A percentile compares a stretch with the other conserved stretches of the same genome.
Evolutionary conservation across 2,329 filamentous ascomycete genomes (phyloP).

Genomic region (Alternaria dauci): DNA sequence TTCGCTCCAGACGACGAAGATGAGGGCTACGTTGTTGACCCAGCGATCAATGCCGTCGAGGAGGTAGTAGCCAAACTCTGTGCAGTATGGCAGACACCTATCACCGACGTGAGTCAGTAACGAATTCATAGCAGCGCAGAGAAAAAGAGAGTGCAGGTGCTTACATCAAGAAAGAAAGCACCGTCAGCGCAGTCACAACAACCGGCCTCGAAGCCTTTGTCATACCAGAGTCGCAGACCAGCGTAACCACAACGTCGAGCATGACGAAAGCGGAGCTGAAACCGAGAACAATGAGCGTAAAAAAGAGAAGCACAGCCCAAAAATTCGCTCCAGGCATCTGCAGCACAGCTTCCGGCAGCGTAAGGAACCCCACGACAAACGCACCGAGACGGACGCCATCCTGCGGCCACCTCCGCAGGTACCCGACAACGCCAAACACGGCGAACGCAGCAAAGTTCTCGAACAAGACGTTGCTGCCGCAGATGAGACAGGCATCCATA

Average conservation of each 20-base stretch:
- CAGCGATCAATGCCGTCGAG: conserved; percentile 64
- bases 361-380: conserved; percentile 67
- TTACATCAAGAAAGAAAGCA: conserved; percentile 60
- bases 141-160: neutral
- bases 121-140: neutral
- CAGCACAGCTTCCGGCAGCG: conserved; percentile 63
- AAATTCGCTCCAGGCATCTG: conserved; percentile 67
- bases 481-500: conserved; percentile 66
- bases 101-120: neutral
- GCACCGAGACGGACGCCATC: conserved; percentile 60
- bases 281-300: conserved; percentile 66
- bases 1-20: conserved; percentile 65
- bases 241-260: conserved; percentile 64
- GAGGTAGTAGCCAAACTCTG: conserved; percentile 65
- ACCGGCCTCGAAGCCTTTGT: conserved; percentile 56
- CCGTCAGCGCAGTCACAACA: conserved; percentile 60
- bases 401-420: conserved; percentile 53
- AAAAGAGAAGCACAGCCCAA: conserved; percentile 67
- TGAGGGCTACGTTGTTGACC: conserved; percentile 64
- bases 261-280: conserved; percentile 68
- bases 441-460: conserved; percentile 62
- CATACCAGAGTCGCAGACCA: conserved; percentile 62
- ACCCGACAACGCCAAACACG: conserved; percentile 66
- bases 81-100: conserved; percentile 63
- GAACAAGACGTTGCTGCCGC: conserved; percentile 64